These are phyloP conservation scores for Fusarium sarcochroum DNA, from an alignment of 2,329 filamentous ascomycete species.

Conservation along the genomic window DNA sequence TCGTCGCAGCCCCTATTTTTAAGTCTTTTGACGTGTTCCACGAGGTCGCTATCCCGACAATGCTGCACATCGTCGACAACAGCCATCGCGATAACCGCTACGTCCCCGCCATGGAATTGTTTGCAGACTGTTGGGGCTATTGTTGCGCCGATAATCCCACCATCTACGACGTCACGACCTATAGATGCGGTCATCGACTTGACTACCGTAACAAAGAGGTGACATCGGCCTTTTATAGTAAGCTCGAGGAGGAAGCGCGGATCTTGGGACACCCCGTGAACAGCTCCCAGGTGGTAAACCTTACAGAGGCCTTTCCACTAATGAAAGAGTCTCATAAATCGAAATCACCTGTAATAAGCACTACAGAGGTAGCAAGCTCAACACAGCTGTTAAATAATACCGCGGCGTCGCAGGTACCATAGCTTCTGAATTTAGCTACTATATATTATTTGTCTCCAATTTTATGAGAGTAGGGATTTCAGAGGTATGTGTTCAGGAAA, in stretches of 20 bases:
- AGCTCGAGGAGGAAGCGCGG: neutral
- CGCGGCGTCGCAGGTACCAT: neutral
- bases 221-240: neutral
- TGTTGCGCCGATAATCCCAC: neutral
- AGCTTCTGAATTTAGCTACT: neutral
- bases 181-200: neutral
- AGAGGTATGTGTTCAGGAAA: too few species aligned
- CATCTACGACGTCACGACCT: neutral
- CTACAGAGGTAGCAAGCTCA: neutral
- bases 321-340: neutral
- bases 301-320: neutral
- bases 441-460: too few species aligned
- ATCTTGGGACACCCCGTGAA: neutral
- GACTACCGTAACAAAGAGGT: neutral
- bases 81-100: neutral
- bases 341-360: neutral
- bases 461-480: too few species aligned
- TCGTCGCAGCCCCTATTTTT: slow-evolving; percentile 1
- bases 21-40: neutral
- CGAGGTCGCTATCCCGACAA: neutral
- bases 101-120: neutral
- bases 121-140: slow-evolving; percentile 2
- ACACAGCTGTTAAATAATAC: neutral
- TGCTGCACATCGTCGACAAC: slow-evolving; percentile 4
- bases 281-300: neutral